A percentile compares a stretch with the other conserved stretches of the same genome.
Conservation (phyloP, 768 basidiomycete genomes). For the Kwoniella dendrophila region DNA sequence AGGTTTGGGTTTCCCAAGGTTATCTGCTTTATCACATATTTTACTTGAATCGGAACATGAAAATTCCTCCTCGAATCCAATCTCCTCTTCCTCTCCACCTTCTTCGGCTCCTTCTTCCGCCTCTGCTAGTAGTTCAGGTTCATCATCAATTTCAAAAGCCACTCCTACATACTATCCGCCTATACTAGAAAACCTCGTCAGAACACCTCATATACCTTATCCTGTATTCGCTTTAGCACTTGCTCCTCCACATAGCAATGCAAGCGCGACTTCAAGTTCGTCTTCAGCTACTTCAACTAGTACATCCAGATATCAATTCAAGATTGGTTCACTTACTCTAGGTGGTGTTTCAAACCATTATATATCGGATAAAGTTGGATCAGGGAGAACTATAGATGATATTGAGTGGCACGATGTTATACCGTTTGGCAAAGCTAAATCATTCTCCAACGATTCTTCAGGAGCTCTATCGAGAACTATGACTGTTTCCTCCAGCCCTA, state of each 20-base stretch:
- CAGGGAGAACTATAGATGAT: constrained; percentile 39
- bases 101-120: constrained; percentile 7
- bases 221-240: constrained; percentile 46
- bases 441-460: constrained; percentile 12
- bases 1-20: constrained; percentile 47
- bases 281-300: constrained; percentile 29
- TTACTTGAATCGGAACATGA: constrained; percentile 1
- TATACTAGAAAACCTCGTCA: constrained; percentile 36
- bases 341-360: constrained; percentile 43
- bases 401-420: constrained; percentile 51
- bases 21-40: constrained; percentile 24
- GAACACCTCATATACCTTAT: constrained; percentile 32
- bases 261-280: constrained; percentile 18
- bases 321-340: constrained; percentile 39
- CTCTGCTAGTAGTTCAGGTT: constrained; percentile 11
- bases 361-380: constrained; percentile 17
- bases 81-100: constrained; percentile 1
- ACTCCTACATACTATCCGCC: constrained; percentile 38
- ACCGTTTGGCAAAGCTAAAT: constrained; percentile 35
- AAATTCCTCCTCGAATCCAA: background rate
- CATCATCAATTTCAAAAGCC: constrained; percentile 20
- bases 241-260: constrained; percentile 24
- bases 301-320: constrained; percentile 20
- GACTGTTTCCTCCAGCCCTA: background rate
- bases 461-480: constrained; percentile 14